Percentiles rank a stretch among this genome's conserved stretches.
Evolutionary conservation across 1,284 basidiomycete genomes (phyloP).

Genomic region (Pyrrhoderma noxium): DNA sequence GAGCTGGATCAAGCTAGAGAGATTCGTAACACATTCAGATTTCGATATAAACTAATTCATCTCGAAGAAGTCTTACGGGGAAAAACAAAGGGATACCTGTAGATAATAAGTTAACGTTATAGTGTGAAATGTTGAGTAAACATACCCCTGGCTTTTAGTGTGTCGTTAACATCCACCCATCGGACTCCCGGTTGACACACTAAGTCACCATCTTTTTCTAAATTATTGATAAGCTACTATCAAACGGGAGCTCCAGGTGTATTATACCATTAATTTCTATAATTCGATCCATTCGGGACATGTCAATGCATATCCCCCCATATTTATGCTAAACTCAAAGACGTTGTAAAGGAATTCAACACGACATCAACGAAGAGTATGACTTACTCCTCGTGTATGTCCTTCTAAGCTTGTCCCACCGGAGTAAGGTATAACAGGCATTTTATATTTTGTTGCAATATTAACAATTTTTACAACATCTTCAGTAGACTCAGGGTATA

Average conservation of each 20-base stretch:
- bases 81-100: slow-evolving; percentile 77
- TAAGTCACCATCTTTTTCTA: slow-evolving; percentile 74
- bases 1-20: slow-evolving; percentile 66
- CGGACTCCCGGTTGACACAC: slow-evolving; percentile 78
- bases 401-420: slow-evolving; percentile 68
- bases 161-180: slow-evolving; percentile 84
- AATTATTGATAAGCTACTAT: neutral
- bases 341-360: slow-evolving; percentile 1
- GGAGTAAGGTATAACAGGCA: slow-evolving; percentile 65
- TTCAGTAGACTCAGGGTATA: slow-evolving; percentile 50
- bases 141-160: slow-evolving; percentile 55
- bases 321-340: slow-evolving; percentile 25
- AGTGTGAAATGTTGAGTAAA: neutral
- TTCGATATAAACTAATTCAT: neutral
- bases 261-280: slow-evolving; percentile 62
- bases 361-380: neutral
- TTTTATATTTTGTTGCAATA: slow-evolving; percentile 55
- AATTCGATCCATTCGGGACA: slow-evolving; percentile 81
- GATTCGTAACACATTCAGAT: neutral
- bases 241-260: no score
- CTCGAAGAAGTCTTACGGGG: slow-evolving; percentile 47
- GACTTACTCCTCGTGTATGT: slow-evolving; percentile 27
- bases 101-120: neutral
- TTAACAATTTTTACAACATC: slow-evolving; percentile 66
- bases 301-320: slow-evolving; percentile 59